Percentiles rank a stretch among this genome's conserved stretches.
Conservation (phyloP, 2,329 filamentous ascomycete species). For the Penicillium aurantiogriseum region DNA sequence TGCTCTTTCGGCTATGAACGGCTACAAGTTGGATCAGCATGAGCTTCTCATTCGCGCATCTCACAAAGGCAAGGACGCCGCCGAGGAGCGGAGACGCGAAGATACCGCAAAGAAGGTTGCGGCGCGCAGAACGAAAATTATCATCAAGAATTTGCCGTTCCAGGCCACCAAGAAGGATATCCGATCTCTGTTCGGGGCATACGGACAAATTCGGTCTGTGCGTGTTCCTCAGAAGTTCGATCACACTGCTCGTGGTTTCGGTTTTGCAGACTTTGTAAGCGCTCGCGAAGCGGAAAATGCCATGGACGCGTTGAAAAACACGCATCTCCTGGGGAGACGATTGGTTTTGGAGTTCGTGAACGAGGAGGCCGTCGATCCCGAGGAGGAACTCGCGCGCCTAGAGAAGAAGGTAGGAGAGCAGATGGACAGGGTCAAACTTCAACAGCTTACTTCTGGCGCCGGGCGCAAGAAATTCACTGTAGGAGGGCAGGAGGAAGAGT, state of each 20-base stretch:
- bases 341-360: slow-evolving; percentile 90
- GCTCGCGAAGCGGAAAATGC: slow-evolving; percentile 87
- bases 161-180: slow-evolving; percentile 93
- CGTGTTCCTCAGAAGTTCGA: slow-evolving; percentile 95
- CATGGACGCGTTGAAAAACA: slow-evolving; percentile 85
- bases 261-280: slow-evolving; percentile 93
- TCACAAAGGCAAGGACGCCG: slow-evolving; percentile 82
- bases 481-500: slow-evolving; percentile 64
- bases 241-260: slow-evolving; percentile 83
- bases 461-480: slow-evolving; percentile 86
- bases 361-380: slow-evolving; percentile 82
- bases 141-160: slow-evolving; percentile 98
- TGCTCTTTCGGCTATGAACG: slow-evolving; percentile 82
- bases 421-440: slow-evolving; percentile 83
- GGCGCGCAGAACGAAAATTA: slow-evolving; percentile 79
- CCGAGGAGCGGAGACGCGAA: slow-evolving; percentile 78
- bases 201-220: slow-evolving; percentile 88
- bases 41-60: slow-evolving; percentile 81
- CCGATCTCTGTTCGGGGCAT: slow-evolving; percentile 77
- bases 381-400: slow-evolving; percentile 96
- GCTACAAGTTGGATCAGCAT: slow-evolving; percentile 81
- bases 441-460: slow-evolving; percentile 73
- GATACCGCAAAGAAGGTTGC: slow-evolving; percentile 79
- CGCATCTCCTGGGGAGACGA: slow-evolving; percentile 85
- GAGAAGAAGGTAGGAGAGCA: slow-evolving; percentile 92